Percentiles rank a stretch among this genome's conserved stretches.
These are phyloP conservation scores for Paracamarosporium sp. DNA, from an alignment of 2,329 filamentous ascomycete genomes.

Conservation along the genomic window DNA sequence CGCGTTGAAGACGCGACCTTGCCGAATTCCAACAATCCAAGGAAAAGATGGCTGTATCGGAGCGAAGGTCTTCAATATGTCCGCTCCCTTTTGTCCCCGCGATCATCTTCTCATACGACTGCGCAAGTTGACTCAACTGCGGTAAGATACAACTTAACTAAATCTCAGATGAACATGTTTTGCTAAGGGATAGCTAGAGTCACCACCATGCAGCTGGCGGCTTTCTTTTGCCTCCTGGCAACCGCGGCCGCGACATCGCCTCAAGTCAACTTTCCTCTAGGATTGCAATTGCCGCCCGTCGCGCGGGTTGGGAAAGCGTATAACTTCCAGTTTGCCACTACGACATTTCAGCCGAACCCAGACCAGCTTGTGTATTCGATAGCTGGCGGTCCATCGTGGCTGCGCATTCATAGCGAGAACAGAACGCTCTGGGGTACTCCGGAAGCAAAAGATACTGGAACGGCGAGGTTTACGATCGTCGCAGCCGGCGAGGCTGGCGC, in stretches of 20 bases:
- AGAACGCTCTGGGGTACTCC: constrained; percentile 77
- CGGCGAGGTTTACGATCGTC: constrained; percentile 68
- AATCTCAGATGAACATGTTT: background rate
- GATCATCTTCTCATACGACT: constrained; percentile 15
- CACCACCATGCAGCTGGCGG: constrained; percentile 24
- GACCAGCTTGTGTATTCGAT: constrained; percentile 71
- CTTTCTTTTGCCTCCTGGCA: constrained; percentile 21
- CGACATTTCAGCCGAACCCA: constrained; percentile 72
- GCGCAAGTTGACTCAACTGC: constrained; percentile 22
- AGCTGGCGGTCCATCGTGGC: constrained; percentile 71
- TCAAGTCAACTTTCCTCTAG: constrained; percentile 72
- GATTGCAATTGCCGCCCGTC: constrained; percentile 82
- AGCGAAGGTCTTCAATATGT: constrained; percentile 28
- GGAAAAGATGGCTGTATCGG: constrained; percentile 38
- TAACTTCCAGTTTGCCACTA: constrained; percentile 72
- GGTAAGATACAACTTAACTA: constrained; percentile 18
- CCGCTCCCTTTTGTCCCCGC: constrained; percentile 19
- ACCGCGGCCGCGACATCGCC: constrained; percentile 35
- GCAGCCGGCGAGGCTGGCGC: constrained; percentile 73
- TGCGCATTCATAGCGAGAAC: constrained; percentile 70
- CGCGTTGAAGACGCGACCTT: constrained; percentile 31
- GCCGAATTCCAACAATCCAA: constrained; percentile 33
- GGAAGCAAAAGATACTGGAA: constrained; percentile 61
- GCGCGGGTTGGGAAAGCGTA: constrained; percentile 73
- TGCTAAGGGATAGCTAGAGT: constrained; percentile 18